Conservation (phyloP, 2,329 filamentous ascomycete genomes). For the Aspergillus calidoustus region DNA sequence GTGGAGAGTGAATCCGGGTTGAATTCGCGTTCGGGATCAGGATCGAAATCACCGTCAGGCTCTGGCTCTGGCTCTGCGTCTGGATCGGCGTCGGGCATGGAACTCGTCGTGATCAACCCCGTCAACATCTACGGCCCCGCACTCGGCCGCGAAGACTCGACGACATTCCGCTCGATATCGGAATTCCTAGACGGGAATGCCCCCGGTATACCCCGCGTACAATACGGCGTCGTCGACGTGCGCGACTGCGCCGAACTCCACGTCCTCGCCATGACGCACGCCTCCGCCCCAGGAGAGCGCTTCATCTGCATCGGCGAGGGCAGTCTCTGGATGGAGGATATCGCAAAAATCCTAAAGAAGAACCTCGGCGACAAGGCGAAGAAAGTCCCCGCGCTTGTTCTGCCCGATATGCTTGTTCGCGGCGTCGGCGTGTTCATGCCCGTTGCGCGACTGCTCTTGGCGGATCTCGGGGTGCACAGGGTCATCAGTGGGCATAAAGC, state of each 20-base stretch:
- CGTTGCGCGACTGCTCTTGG: neutral
- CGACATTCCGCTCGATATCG: neutral
- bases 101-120: neutral
- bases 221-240: neutral
- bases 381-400: neutral
- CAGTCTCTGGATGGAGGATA: neutral
- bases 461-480: neutral
- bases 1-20: neutral
- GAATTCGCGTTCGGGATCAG: no score
- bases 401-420: neutral
- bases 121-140: neutral
- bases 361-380: neutral
- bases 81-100: neutral
- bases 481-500: neutral
- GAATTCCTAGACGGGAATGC: neutral
- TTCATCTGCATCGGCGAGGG: neutral
- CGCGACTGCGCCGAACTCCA: constrained; percentile 1
- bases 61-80: no score
- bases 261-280: neutral
- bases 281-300: neutral
- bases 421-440: neutral
- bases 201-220: neutral
- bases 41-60: no score
- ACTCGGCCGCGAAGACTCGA: neutral
- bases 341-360: neutral